Conservation (phyloP, 371 early-diverging fungal species). For the Mortierella sp. region DNA sequence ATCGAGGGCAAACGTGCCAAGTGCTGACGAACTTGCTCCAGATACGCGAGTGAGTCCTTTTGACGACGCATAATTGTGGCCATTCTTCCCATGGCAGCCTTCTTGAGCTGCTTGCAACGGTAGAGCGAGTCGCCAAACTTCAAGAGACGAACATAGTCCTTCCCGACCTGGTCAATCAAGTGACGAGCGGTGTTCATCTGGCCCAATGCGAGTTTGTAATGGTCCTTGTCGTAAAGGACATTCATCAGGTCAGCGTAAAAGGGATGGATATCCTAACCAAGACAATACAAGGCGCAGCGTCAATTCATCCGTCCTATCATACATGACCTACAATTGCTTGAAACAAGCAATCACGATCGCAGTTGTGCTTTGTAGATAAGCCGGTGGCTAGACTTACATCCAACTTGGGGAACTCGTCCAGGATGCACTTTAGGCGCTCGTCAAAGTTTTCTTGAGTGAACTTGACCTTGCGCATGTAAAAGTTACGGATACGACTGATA, state of each 20-base stretch:
- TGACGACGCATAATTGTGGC: slow-evolving; percentile 99
- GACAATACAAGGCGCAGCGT: not conserved
- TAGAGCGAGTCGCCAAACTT: slow-evolving; percentile 99
- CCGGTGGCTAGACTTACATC: slow-evolving; percentile 74
- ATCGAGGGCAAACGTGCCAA: slow-evolving; percentile 97
- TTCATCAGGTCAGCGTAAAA: slow-evolving; percentile 99
- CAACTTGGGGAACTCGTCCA: slow-evolving; percentile 98
- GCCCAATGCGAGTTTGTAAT: slow-evolving; percentile 99
- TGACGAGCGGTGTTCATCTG: slow-evolving; percentile 99
- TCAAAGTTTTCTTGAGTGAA: slow-evolving; percentile 98
- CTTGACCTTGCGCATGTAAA: slow-evolving; percentile 99
- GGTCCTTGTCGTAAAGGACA: slow-evolving; percentile 99
- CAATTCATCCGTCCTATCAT: no score
- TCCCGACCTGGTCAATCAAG: slow-evolving; percentile 95
- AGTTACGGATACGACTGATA: slow-evolving; percentile 91
- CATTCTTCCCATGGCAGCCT: slow-evolving; percentile 99
- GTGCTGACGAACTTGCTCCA: slow-evolving; percentile 99
- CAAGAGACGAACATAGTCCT: slow-evolving; percentile 97
- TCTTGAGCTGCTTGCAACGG: slow-evolving; percentile 99
- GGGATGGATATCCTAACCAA: slow-evolving; percentile 96
- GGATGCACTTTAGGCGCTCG: slow-evolving; percentile 93
- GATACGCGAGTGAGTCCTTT: slow-evolving; percentile 97
- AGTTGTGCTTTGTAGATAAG: no score
- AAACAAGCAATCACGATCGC: no score
- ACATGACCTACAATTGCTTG: no score